phyloP scores from a whole-genome alignment of 257 asterid species.

The Petunia secreta region DNA sequence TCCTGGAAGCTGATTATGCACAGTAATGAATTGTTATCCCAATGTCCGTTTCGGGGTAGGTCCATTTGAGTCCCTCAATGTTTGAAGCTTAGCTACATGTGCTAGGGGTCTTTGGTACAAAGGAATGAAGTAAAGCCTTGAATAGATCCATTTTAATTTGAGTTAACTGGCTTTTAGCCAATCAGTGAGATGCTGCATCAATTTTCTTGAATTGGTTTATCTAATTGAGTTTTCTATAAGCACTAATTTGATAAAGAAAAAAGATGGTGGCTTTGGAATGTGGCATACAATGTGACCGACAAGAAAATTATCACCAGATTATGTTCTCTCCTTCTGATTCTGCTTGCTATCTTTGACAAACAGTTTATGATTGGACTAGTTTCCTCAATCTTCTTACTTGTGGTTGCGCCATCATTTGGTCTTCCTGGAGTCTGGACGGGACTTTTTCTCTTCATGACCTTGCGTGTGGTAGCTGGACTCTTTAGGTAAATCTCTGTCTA shows the following conservation, averaged over 20 bases:
- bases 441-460: constrained; percentile 81
- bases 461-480: constrained; percentile 84
- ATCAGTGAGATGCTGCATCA: constrained; percentile 9
- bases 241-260: not conserved
- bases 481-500: constrained; percentile 51
- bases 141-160: not conserved
- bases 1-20: constrained; percentile 15
- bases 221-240: not conserved
- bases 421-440: constrained; percentile 92
- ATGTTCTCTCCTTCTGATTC: not conserved
- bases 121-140: not conserved
- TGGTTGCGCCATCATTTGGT: constrained; percentile 68
- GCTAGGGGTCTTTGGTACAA: not conserved
- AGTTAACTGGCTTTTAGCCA: not conserved
- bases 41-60: not conserved
- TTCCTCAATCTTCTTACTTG: constrained; percentile 65
- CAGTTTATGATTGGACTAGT: constrained; percentile 71
- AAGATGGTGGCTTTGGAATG: not conserved
- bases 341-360: constrained; percentile 29
- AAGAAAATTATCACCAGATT: not conserved
- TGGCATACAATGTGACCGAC: not conserved
- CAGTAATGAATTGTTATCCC: not conserved
- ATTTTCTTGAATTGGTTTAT: not conserved
- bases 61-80: not conserved
- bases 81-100: constrained; percentile 14